Conservation (phyloP, 495 filamentous ascomycete species). For the Penicillium angulare region DNA sequence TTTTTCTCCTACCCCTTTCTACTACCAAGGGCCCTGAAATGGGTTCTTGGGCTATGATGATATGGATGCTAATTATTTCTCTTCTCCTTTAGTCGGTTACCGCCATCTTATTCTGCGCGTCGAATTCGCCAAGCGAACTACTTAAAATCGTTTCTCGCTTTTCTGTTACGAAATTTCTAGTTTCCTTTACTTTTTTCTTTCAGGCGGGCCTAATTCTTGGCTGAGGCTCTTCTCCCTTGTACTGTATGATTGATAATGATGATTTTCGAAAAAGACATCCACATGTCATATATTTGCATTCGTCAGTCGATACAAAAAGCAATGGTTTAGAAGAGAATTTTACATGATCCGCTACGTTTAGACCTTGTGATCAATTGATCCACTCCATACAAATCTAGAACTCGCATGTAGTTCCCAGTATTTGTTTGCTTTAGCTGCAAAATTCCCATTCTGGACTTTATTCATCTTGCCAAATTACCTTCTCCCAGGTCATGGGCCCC, state of each 20-base stretch:
- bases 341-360: background rate
- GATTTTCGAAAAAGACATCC: slow-evolving; percentile 38
- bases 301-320: slow-evolving; percentile 37
- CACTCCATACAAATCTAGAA: background rate
- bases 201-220: slow-evolving; percentile 34
- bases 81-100: slow-evolving; percentile 62
- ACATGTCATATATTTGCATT: slow-evolving; percentile 39
- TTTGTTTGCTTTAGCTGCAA: background rate
- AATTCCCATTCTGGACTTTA: background rate
- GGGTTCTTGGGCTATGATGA: background rate
- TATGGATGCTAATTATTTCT: slow-evolving; percentile 22
- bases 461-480: background rate
- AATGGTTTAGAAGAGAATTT: slow-evolving; percentile 30
- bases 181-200: slow-evolving; percentile 33
- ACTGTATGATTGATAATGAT: slow-evolving; percentile 49
- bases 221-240: slow-evolving; percentile 40
- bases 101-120: slow-evolving; percentile 87
- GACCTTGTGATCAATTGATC: no score
- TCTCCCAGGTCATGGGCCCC: background rate
- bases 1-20: slow-evolving; percentile 1
- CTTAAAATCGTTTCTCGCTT: slow-evolving; percentile 39
- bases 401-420: background rate
- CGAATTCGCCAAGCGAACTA: slow-evolving; percentile 85
- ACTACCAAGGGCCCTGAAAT: background rate
- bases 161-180: slow-evolving; percentile 25